phyloP scores from a whole-genome alignment of 2,329 filamentous ascomycete genomes.

The Xylariales sp. region DNA sequence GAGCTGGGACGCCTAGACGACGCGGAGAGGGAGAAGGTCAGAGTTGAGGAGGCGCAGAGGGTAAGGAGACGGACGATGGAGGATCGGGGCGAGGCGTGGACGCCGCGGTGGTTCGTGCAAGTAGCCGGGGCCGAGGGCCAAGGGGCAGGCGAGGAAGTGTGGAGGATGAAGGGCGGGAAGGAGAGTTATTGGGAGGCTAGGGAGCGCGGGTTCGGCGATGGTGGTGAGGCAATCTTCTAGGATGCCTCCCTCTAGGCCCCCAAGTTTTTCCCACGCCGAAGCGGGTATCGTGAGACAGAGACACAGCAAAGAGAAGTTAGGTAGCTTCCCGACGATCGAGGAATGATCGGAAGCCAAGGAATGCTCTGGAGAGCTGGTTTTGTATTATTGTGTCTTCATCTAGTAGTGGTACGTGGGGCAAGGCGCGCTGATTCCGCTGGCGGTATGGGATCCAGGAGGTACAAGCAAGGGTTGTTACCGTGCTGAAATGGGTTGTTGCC shows the following conservation, averaged over 20 bases:
- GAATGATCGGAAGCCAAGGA: no score
- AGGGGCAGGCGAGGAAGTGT: slow-evolving; percentile 60
- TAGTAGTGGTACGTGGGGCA: no score
- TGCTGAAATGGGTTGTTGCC: no score
- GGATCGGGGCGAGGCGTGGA: slow-evolving; percentile 65
- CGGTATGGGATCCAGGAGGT: no score
- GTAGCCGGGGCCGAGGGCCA: slow-evolving; percentile 56
- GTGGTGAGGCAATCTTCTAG: slow-evolving; percentile 7
- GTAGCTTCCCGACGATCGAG: no score
- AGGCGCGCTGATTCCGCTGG: no score
- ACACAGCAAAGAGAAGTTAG: not conserved
- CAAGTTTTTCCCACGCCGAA: no score
- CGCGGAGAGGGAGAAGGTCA: slow-evolving; percentile 78
- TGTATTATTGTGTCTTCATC: no score
- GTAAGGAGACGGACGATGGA: slow-evolving; percentile 70
- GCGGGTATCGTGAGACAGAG: no score
- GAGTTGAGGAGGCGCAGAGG: slow-evolving; percentile 82
- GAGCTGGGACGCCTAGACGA: slow-evolving; percentile 78
- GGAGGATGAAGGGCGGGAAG: slow-evolving; percentile 73
- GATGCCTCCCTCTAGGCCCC: no score
- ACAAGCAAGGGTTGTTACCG: no score
- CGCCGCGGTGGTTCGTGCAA: slow-evolving; percentile 79
- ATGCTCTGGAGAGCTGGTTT: no score
- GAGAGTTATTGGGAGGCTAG: slow-evolving; percentile 94
- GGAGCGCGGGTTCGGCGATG: slow-evolving; percentile 55